phyloP scores from a whole-genome alignment of 1,139 yeast species.

The Yamadazyma dendronema region DNA sequence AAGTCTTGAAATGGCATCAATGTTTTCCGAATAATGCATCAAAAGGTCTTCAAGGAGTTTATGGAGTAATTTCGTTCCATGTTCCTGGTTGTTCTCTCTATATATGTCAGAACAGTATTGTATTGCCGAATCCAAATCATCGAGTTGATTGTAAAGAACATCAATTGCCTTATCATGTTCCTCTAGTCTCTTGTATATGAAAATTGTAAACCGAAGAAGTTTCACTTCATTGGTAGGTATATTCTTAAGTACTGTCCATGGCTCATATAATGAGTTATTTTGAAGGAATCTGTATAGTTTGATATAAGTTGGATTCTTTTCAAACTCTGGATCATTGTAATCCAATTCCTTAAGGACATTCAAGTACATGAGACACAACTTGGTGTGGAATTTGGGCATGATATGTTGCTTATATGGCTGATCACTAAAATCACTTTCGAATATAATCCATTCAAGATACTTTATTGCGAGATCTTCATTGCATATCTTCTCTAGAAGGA shows the following conservation, averaged over 20 bases:
- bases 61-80: constrained; percentile 41
- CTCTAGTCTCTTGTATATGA: constrained; percentile 57
- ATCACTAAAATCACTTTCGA: constrained; percentile 45
- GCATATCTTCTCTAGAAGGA: constrained; percentile 30
- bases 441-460: constrained; percentile 61
- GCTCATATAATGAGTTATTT: constrained; percentile 39
- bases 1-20: constrained; percentile 41
- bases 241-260: constrained; percentile 41
- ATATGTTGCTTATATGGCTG: constrained; percentile 30
- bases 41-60: constrained; percentile 39
- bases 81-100: constrained; percentile 28
- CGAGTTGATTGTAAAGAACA: constrained; percentile 57
- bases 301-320: constrained; percentile 20
- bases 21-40: constrained; percentile 29
- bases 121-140: constrained; percentile 58
- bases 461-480: constrained; percentile 37
- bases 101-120: constrained; percentile 58
- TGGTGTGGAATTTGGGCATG: constrained; percentile 43
- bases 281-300: constrained; percentile 41
- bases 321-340: constrained; percentile 17
- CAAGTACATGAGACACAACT: constrained; percentile 58
- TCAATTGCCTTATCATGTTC: constrained; percentile 66
- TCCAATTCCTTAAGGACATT: constrained; percentile 23
- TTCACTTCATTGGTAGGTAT: constrained; percentile 37
- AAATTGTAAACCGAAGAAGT: constrained; percentile 48